Evolutionary conservation across 495 filamentous ascomycete species (phyloP), one percentile per base, ranked within the genome.

Genomic region (Aspergillus olivimuriae): DNA sequence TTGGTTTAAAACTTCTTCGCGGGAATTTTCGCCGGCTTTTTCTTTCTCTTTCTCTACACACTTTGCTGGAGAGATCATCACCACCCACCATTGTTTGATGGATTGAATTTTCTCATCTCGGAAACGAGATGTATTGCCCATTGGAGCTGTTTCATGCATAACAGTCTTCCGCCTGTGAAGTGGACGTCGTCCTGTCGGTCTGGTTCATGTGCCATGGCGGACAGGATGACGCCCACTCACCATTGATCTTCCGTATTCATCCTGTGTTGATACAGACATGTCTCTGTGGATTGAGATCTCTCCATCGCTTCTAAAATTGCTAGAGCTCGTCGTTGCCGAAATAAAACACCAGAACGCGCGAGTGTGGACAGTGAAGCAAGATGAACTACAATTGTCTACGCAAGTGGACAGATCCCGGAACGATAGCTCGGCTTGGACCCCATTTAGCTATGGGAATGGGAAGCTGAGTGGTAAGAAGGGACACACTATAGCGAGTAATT

Each of bases 311-410:
- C 71, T 75, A 75, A 67, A 72, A 68, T 68, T 70, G 78, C 78
- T 82, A 82, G 78, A 82, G 76, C 78, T 75, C 65, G 72, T 66
- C 78, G 70, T 76, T 75, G 65, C 55, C 74, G 68, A 69, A 66
- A 68, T 68, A 51, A 42, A 59, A 50, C 55, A 65, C 68, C 63
- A 77, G 75, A 76, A 70, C 66, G 70, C 53, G 72, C 69, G 66
- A 73, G 78, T 79, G 78, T 82, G 74, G 77, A 82, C 70, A 76
- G 62, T 65, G 77, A 80, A 81, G 78, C 78, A 65, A 82, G 67
- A 82, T 65, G 60, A 62, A 79, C 53, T 63, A 16, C 26, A 48
- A 30, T 54, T 45, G 38, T 41, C 44, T n/a, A 56, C 37, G 35
- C 35, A 28, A 46, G 19, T 43, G 48, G 56, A 46, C 49, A 56